Percentiles rank a stretch among this genome's conserved stretches.
Conservation (phyloP, 2,329 filamentous ascomycete species). For the Epichloe sibirici region DNA sequence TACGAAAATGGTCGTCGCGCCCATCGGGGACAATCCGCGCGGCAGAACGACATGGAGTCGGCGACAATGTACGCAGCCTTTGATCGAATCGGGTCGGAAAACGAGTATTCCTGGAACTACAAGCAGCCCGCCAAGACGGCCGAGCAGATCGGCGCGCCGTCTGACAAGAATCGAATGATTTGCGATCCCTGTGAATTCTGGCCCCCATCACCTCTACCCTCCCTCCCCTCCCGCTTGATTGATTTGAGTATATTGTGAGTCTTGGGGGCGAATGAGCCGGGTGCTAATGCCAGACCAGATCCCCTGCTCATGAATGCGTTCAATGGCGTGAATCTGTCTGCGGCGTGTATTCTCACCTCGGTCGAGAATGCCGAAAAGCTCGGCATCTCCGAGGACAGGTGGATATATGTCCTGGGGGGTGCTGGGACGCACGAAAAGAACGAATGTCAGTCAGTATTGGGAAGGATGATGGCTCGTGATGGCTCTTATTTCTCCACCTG, state of each 20-base stretch:
- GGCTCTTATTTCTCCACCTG: too few species aligned
- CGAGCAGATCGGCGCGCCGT: constrained; percentile 40
- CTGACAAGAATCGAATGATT: constrained; percentile 52
- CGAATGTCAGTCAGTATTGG: constrained; percentile 28
- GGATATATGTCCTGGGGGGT: constrained; percentile 53
- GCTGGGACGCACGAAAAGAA: constrained; percentile 47
- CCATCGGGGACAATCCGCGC: constrained; percentile 37
- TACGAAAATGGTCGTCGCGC: constrained; percentile 55
- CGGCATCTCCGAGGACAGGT: constrained; percentile 40
- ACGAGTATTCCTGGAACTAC: constrained; percentile 46
- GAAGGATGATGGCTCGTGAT: neutral
- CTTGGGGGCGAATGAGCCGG: neutral
- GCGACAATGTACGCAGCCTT: constrained; percentile 49
- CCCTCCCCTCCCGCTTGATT: too few species aligned
- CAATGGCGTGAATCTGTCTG: constrained; percentile 54
- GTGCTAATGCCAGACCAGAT: constrained; percentile 28
- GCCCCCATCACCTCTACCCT: too few species aligned
- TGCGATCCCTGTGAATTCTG: constrained; percentile 47
- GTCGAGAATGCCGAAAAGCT: constrained; percentile 39
- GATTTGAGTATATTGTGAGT: too few species aligned
- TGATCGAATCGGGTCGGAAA: constrained; percentile 39
- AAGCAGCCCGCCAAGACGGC: constrained; percentile 31
- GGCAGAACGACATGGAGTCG: constrained; percentile 46
- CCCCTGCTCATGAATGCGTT: constrained; percentile 61
- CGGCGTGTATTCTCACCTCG: constrained; percentile 48